phyloP scores from a whole-genome alignment of 2,329 filamentous ascomycete genomes.

The Verticillium tricorpus region DNA sequence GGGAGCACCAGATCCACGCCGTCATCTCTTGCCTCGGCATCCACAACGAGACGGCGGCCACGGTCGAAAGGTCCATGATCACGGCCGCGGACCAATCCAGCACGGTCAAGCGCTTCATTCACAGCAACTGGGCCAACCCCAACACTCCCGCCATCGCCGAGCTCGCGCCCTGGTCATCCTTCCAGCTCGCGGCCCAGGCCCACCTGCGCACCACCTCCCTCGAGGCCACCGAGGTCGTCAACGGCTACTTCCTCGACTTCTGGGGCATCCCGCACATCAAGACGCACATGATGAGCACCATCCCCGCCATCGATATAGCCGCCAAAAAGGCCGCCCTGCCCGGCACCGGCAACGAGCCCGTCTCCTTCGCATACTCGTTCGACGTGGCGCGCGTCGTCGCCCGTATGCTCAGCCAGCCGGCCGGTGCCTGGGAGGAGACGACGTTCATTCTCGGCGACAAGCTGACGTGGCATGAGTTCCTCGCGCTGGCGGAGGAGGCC shows the following conservation, averaged over 20 bases:
- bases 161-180: slow-evolving; percentile 12
- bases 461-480: slow-evolving; percentile 30
- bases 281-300: slow-evolving; percentile 17
- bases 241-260: slow-evolving; percentile 21
- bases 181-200: not conserved
- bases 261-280: slow-evolving; percentile 18
- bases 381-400: slow-evolving; percentile 26
- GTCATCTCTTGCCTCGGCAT: slow-evolving; percentile 37
- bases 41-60: slow-evolving; percentile 19
- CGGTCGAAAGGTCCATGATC: slow-evolving; percentile 35
- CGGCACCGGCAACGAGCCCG: slow-evolving; percentile 2
- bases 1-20: slow-evolving; percentile 28
- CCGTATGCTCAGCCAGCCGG: slow-evolving; percentile 26
- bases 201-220: slow-evolving; percentile 2
- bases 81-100: slow-evolving; percentile 32
- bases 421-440: slow-evolving; percentile 31
- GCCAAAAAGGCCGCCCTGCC: slow-evolving; percentile 1
- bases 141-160: slow-evolving; percentile 10
- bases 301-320: slow-evolving; percentile 2
- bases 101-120: slow-evolving; percentile 33
- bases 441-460: slow-evolving; percentile 26
- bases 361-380: slow-evolving; percentile 4
- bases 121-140: slow-evolving; percentile 34
- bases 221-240: slow-evolving; percentile 13
- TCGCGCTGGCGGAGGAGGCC: slow-evolving; percentile 28